Percentiles rank a stretch among this genome's conserved stretches.
phyloP scores from a whole-genome alignment of 2,329 filamentous ascomycete genomes.

The Aspergillus sp. region DNA sequence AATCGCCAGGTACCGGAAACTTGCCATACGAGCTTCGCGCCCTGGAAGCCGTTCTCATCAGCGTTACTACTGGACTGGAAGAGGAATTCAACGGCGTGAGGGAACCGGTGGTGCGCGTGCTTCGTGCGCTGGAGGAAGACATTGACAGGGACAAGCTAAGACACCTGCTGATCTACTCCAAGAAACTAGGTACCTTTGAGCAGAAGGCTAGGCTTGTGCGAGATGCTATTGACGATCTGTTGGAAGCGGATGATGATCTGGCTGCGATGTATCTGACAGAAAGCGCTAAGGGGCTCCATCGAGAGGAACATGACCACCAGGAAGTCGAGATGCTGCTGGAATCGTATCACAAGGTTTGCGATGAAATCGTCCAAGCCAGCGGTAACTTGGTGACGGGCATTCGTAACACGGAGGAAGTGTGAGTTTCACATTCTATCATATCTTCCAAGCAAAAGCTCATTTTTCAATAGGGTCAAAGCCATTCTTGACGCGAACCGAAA shows the following conservation, averaged over 20 bases:
- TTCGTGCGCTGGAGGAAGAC: constrained; percentile 89
- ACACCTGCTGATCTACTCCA: constrained; percentile 86
- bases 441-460: constrained; percentile 10
- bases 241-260: constrained; percentile 94
- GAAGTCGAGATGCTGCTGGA: constrained; percentile 96
- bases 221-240: constrained; percentile 88
- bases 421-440: constrained; percentile 32
- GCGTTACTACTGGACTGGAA: constrained; percentile 85
- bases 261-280: constrained; percentile 94
- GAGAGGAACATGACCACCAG: constrained; percentile 82
- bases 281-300: constrained; percentile 67
- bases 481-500: constrained; percentile 98
- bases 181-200: constrained; percentile 93
- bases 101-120: constrained; percentile 82
- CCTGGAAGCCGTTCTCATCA: constrained; percentile 89
- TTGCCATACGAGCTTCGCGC: constrained; percentile 95
- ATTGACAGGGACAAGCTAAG: constrained; percentile 93
- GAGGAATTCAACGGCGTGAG: constrained; percentile 91
- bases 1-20: constrained; percentile 46
- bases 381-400: constrained; percentile 92
- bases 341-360: constrained; percentile 95
- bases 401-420: constrained; percentile 98
- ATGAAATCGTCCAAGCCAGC: constrained; percentile 95
- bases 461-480: constrained; percentile 68
- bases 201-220: constrained; percentile 92